Conservation (phyloP, 306 rosid genomes). For the Psophocarpus tetragonolobus region DNA sequence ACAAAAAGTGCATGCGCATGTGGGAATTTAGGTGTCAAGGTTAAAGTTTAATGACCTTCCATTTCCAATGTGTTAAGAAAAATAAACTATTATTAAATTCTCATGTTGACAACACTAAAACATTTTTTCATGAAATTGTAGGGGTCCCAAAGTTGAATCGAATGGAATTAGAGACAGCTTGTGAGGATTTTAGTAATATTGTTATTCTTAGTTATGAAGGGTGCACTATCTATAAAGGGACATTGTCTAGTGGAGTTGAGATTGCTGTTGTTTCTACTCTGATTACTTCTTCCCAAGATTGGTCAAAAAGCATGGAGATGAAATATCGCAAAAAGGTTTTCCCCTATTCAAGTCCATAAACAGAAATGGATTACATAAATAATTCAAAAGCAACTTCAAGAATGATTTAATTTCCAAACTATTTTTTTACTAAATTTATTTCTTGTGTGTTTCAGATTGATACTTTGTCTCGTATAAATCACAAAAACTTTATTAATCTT, state of each 20-base stretch:
- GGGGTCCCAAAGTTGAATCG: slow-evolving; percentile 93
- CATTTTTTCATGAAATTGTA: slow-evolving; percentile 39
- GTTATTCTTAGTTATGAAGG: slow-evolving; percentile 45
- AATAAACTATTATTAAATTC: background rate
- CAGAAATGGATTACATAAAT: background rate
- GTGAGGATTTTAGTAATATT: slow-evolving; percentile 97
- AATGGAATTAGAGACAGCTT: slow-evolving; percentile 78
- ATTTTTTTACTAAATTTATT: background rate
- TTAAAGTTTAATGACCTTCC: background rate
- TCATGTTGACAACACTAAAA: background rate
- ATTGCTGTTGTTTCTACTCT: slow-evolving; percentile 81
- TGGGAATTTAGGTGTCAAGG: background rate
- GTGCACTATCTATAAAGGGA: slow-evolving; percentile 79
- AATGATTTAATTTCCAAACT: background rate
- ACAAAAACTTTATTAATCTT: slow-evolving; percentile 88
- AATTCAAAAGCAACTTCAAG: background rate
- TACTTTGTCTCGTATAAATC: slow-evolving; percentile 76
- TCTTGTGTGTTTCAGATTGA: slow-evolving; percentile 63
- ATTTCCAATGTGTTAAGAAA: background rate
- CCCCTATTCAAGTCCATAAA: slow-evolving; percentile 5
- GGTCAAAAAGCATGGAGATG: slow-evolving; percentile 71
- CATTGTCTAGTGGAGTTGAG: slow-evolving; percentile 90
- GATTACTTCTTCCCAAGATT: slow-evolving; percentile 54
- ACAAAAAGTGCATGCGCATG: no score
- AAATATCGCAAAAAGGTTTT: slow-evolving; percentile 75